Conservation (phyloP, 2,329 filamentous ascomycete genomes). For the Exophiala xenobiotica region DNA sequence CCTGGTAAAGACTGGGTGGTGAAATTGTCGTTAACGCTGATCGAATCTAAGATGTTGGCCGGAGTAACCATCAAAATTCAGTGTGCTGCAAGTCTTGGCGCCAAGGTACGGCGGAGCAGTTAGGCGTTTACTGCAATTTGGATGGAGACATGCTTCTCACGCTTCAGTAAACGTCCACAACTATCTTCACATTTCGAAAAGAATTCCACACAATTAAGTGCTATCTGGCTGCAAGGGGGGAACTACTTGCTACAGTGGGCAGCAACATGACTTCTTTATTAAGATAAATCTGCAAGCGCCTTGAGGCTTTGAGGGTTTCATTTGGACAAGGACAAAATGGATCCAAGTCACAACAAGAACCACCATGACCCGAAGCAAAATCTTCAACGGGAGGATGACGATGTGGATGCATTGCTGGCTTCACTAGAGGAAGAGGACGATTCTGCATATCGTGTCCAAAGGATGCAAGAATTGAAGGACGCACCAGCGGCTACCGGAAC, state of each 20-base stretch:
- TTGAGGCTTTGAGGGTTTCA: too few relatives aligned
- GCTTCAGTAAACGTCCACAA: too few relatives aligned
- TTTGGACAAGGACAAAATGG: not conserved
- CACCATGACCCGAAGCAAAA: conserved; percentile 3
- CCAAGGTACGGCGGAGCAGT: conserved; percentile 3
- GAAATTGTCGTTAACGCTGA: conserved; percentile 17
- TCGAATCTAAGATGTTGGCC: not conserved
- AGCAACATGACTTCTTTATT: too few relatives aligned
- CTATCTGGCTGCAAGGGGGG: too few relatives aligned
- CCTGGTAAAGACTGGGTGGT: conserved; percentile 12
- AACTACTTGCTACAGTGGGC: too few relatives aligned
- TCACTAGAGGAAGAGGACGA: conserved; percentile 56
- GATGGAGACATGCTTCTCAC: not conserved
- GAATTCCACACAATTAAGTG: too few relatives aligned
- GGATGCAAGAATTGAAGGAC: conserved; percentile 20
- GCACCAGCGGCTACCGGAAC: conserved; percentile 6
- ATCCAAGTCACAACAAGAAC: not conserved
- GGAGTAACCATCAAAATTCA: conserved; percentile 3
- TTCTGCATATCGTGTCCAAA: conserved; percentile 52
- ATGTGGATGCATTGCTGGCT: conserved; percentile 61
- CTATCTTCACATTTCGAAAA: too few relatives aligned
- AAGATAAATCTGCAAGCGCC: too few relatives aligned
- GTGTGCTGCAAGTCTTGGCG: conserved; percentile 1
- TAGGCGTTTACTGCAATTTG: not conserved
- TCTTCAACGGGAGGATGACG: conserved; percentile 48